Conservation (phyloP, 768 basidiomycete species). For the Boletus coccyginus region DNA sequence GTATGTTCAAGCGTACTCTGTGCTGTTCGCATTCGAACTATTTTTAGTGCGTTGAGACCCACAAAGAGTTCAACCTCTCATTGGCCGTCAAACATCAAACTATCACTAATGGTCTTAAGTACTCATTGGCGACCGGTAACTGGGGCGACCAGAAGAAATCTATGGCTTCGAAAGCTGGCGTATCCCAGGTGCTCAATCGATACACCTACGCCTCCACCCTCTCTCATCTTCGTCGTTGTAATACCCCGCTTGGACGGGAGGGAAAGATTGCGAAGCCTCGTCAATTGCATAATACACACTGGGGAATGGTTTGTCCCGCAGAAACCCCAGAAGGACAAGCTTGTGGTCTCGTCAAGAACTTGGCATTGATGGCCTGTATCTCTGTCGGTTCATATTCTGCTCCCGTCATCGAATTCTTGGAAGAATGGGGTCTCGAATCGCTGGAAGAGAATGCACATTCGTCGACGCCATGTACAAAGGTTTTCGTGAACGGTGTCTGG, state of each 20-base stretch:
- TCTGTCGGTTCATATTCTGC: slow-evolving; percentile 96
- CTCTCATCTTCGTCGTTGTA: slow-evolving; percentile 96
- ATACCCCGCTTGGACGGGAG: slow-evolving; percentile 96
- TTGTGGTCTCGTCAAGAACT: slow-evolving; percentile 97
- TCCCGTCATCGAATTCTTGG: slow-evolving; percentile 96
- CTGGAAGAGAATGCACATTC: slow-evolving; percentile 91
- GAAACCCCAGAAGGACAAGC: slow-evolving; percentile 99
- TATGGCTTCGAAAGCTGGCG: slow-evolving; percentile 96
- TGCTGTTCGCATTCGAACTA: neutral
- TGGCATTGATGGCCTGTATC: slow-evolving; percentile 96
- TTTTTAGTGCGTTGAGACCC: slow-evolving; percentile 88
- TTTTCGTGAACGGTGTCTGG: slow-evolving; percentile 99
- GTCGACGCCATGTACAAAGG: slow-evolving; percentile 83
- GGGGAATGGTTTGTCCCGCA: slow-evolving; percentile 99
- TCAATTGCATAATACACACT: slow-evolving; percentile 98
- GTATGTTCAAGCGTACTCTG: slow-evolving; percentile 38
- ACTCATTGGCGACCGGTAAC: slow-evolving; percentile 97
- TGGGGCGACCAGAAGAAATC: slow-evolving; percentile 99
- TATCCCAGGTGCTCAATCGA: slow-evolving; percentile 96
- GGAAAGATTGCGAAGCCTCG: slow-evolving; percentile 99
- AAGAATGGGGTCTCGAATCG: slow-evolving; percentile 97
- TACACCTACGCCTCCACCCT: slow-evolving; percentile 99
- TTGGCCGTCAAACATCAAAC: slow-evolving; percentile 94
- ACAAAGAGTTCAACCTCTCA: slow-evolving; percentile 90
- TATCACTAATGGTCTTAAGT: slow-evolving; percentile 97